Base-by-base conservation (phyloP, 2,329 filamentous ascomycete species). In the Colletotrichum tropicale region DNA sequence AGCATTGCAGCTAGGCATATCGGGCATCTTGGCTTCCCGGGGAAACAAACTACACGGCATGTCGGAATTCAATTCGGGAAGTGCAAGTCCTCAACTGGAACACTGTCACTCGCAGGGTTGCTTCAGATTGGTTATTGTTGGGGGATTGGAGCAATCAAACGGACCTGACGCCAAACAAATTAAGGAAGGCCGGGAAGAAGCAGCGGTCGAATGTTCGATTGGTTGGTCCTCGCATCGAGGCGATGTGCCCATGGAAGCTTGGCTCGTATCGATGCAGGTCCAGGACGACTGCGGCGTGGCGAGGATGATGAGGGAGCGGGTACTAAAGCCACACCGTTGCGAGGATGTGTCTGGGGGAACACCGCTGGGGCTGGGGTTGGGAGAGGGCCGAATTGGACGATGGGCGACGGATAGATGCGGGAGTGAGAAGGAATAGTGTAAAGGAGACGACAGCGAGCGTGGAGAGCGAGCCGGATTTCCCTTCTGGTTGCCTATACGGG, bases 231-330 rank as follows among this genome's bases (percentile, higher is more conserved):
- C 52, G 60, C 32, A 43, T 52, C 52, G 68, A 71, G 61, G 34
- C 61, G 34, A 21, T 36, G 30, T 64, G 32, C 30, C 36, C 28
- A 43, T 18, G 66, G 36, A 65, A 34, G 56, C 58, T 70, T 64
- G 71, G 68, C 68, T 71, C 68, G 68, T 66, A 62, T 75, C 38
- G 55, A 75, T 26, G 68, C 55, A 75, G 30, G 62, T 72, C 38
- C 72, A 62, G 30, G 24, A 36, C 32, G 13, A 24, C 56, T 32
- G 56, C 32, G 55, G 24, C 36, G 32, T 24, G 24, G 52, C 48
- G 48, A 60, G 26, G 67, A 52, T 38, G 55, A 13, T 62, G 72
- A 74, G 28, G 66, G 18, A 61, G 62, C 62, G 32, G 55, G 61
- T 55, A 32, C 64, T 73, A 34, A 18, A 24, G 34, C 24, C 56